Evolutionary conservation across 306 rosid genomes (phyloP).

Genomic region (Cicer judaicum): DNA sequence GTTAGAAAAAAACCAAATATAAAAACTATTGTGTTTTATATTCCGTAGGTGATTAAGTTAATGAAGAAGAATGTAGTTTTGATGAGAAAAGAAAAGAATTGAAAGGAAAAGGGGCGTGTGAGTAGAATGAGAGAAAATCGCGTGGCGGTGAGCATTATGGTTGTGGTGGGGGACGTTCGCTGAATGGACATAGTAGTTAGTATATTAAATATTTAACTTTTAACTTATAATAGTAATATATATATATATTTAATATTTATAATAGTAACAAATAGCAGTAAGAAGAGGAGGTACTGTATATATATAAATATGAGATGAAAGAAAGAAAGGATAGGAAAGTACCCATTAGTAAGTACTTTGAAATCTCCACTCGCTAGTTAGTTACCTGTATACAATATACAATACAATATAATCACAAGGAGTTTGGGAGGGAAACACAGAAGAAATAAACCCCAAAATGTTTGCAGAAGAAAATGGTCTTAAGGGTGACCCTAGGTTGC

Average conservation of each 20-base stretch:
- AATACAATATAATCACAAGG: not conserved
- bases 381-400: not conserved
- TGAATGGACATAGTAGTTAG: no score
- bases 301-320: not conserved
- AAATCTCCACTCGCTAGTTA: not conserved
- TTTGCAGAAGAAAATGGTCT: constrained; percentile 95
- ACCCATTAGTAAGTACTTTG: not conserved
- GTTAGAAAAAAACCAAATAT: no score
- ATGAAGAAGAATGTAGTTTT: no score
- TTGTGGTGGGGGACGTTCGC: not conserved
- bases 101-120: constrained; percentile 11
- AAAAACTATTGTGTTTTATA: no score
- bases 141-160: constrained; percentile 27
- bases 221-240: no score
- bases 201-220: no score
- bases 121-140: not conserved
- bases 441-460: constrained; percentile 48
- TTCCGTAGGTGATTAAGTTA: no score
- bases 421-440: constrained; percentile 32
- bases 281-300: no score
- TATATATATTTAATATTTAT: no score
- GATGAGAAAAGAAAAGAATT: no score
- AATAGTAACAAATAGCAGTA: no score
- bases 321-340: not conserved
- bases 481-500: constrained; percentile 94